Percentiles rank a stretch among this genome's conserved stretches.
Conservation (phyloP, 2,329 filamentous ascomycete species). For the Didymosphaeria variabile region DNA sequence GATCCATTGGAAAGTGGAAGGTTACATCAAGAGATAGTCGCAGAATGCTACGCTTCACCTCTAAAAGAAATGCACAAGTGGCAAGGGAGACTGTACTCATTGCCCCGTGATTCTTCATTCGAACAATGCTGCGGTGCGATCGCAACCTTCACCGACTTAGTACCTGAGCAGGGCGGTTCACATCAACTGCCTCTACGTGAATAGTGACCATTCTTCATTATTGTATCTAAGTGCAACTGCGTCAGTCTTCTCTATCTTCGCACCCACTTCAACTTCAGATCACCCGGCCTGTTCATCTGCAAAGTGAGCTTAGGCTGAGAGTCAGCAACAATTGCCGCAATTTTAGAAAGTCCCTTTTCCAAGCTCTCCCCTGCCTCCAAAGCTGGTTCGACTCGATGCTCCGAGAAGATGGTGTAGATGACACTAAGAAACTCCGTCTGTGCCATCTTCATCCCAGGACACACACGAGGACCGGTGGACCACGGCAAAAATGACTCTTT, state of each 20-base stretch:
- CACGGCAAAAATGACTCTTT: constrained; percentile 22
- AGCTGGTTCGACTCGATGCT: constrained; percentile 19
- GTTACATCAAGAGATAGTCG: no score
- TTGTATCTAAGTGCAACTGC: no score
- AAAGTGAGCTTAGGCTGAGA: constrained; percentile 20
- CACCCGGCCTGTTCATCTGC: constrained; percentile 19
- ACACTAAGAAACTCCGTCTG: constrained; percentile 49
- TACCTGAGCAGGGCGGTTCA: no score
- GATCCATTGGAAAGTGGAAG: no score
- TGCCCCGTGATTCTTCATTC: no score
- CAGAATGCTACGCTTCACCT: no score
- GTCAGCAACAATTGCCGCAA: constrained; percentile 20
- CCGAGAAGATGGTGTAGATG: constrained; percentile 29
- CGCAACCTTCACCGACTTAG: no score
- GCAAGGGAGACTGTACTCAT: no score
- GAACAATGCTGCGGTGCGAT: no score
- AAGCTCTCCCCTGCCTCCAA: constrained; percentile 14
- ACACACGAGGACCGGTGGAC: constrained; percentile 36
- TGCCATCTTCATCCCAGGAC: constrained; percentile 47
- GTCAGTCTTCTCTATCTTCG: background rate
- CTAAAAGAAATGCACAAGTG: no score
- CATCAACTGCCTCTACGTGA: no score
- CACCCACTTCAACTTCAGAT: constrained; percentile 14
- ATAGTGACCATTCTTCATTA: no score
- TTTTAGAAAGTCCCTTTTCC: constrained; percentile 14